Evolutionary conservation across 1,139 yeast species (phyloP).

Genomic region (Candida labiduridarum): DNA sequence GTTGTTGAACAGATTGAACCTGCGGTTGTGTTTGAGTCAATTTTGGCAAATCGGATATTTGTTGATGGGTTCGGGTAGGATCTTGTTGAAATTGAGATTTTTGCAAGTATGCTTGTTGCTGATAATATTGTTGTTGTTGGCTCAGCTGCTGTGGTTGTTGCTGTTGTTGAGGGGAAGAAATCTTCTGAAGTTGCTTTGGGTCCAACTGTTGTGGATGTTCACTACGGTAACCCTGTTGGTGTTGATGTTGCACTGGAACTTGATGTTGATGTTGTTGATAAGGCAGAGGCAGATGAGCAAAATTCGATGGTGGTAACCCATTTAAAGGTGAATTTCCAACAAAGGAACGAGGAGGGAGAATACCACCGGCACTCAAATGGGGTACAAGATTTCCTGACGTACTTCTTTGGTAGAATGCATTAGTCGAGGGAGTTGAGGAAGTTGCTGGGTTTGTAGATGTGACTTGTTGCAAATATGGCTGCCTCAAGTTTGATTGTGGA

Average conservation of each 20-base stretch:
- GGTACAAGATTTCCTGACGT: constrained; percentile 12
- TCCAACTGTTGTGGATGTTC: constrained; percentile 19
- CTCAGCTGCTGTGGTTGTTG: constrained; percentile 13
- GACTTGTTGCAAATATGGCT: constrained; percentile 8
- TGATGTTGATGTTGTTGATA: constrained; percentile 8
- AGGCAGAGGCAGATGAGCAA: constrained; percentile 15
- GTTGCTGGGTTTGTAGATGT: constrained; percentile 3
- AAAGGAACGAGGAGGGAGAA: constrained; percentile 11
- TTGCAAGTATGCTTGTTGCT: constrained; percentile 14
- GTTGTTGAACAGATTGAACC: constrained; percentile 1
- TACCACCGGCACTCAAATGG: constrained; percentile 12
- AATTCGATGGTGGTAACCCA: constrained; percentile 12
- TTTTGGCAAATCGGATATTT: background rate
- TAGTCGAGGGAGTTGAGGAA: constrained; percentile 2
- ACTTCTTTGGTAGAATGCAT: constrained; percentile 2
- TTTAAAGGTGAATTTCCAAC: constrained; percentile 9
- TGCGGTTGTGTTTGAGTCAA: constrained; percentile 11
- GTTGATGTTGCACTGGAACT: constrained; percentile 8
- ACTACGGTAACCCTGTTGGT: constrained; percentile 10
- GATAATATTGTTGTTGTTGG: constrained; percentile 18
- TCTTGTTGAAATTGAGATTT: constrained; percentile 17
- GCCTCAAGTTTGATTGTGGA: constrained; percentile 8
- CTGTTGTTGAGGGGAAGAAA: constrained; percentile 17
- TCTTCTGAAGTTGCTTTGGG: constrained; percentile 16
- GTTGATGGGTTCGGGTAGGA: constrained; percentile 11